These are phyloP conservation scores for Entrophospora sp. DNA, from an alignment of 192 early-diverging fungal genomes.

Conservation along the genomic window DNA sequence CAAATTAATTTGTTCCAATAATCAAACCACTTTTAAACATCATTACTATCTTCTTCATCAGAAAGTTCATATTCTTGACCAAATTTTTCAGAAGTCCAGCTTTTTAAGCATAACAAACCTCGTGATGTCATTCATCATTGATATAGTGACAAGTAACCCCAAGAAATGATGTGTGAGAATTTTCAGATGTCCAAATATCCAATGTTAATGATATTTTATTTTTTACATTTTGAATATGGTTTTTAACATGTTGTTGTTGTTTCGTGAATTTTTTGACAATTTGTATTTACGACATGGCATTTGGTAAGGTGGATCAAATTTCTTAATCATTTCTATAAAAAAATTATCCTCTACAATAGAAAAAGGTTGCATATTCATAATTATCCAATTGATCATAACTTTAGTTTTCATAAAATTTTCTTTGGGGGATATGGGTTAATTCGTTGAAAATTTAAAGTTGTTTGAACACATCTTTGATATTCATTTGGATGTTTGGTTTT, in stretches of 20 bases:
- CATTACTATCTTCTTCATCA: not conserved
- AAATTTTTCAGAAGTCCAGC: not conserved
- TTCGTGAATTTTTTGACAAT: not conserved
- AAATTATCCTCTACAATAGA: no score
- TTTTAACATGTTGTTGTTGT: not conserved
- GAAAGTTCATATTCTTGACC: not conserved
- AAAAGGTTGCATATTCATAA: not conserved
- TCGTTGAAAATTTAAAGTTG: not conserved
- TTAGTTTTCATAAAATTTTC: not conserved
- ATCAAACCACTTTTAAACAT: no score
- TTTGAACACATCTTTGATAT: no score
- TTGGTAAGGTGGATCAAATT: no score
- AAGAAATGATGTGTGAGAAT: not conserved
- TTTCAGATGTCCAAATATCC: not conserved
- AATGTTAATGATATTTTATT: not conserved
- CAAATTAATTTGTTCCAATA: no score
- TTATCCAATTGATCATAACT: not conserved
- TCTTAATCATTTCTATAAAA: no score
- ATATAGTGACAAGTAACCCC: constrained; percentile 2
- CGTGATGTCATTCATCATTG: not conserved
- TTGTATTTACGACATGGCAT: no score
- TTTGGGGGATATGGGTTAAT: not conserved
- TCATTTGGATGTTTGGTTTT: no score
- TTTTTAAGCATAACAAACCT: not conserved
- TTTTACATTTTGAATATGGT: not conserved